Evolutionary conservation across 371 early-diverging fungal species (phyloP), one percentile per base, ranked within the genome.

Genomic region (Mortierella sp.): DNA sequence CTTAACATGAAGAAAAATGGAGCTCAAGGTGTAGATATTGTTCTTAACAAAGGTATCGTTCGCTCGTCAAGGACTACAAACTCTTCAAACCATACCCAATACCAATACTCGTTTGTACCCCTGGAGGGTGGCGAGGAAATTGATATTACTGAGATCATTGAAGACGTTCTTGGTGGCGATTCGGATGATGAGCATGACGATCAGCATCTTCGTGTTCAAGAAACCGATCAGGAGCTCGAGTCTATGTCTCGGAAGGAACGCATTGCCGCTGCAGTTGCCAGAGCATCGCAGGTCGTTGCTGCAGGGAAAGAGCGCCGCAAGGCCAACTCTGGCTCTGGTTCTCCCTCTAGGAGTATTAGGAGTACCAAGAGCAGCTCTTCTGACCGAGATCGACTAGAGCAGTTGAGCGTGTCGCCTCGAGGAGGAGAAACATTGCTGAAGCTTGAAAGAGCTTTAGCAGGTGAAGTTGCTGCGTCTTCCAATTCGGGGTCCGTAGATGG

Each of bases 111-210:
- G 33, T 85, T 85, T 65, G 65, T 85, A 24, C 76, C 84, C 13
- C 43, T 65, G 38, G 76, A 74, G 22, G 83, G 84, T 8, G 84
- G 70, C 4, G 82, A 81, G 36, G 85, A 83, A 43, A 84, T 82
- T 61, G 85, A 85, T 50, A 84, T 85, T 32, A 72, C 83, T 38
- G 84, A 84, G 57, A 77, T 85, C 28, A 76, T 85, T 58, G 85
- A 85, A 52, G 83, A 85, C 59, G 79, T 84, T 47, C 73, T 78
- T 65, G 82, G 75, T 1, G 83, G 74, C 43, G 77, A 76, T 19
- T 72, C 77, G 9, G 82, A 80, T 10, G 79, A 81, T 40, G 81
- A 85, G 24, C 71, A 76, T 16, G 84, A 84, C 2, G 74, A 77
- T 32, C 69, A 69, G 9, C 68, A 77, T 19, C 40, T 48, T 11